These are phyloP conservation scores for Linnemannia hyalina DNA, from an alignment of 192 early-diverging fungal species.

Conservation along the genomic window DNA sequence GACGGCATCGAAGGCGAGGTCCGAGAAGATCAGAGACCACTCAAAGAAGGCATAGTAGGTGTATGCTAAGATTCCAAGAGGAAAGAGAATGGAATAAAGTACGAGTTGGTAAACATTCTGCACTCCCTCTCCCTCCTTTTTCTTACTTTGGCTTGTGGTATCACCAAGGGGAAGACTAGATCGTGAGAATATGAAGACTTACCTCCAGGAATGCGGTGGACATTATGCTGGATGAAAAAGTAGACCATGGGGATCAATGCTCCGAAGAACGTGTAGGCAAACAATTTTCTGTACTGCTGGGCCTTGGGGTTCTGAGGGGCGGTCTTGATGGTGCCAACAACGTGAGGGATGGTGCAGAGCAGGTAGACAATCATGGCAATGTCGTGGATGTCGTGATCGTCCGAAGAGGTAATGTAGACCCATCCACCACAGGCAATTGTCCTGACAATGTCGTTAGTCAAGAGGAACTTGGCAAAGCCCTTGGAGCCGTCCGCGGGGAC, in stretches of 20 bases:
- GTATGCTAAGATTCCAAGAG: slow-evolving; percentile 64
- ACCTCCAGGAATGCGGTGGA: slow-evolving; percentile 77
- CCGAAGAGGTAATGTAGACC: slow-evolving; percentile 86
- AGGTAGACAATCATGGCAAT: slow-evolving; percentile 86
- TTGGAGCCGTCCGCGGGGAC: slow-evolving; percentile 55
- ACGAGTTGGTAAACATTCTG: not conserved
- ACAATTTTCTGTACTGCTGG: slow-evolving; percentile 67
- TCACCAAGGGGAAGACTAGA: not conserved
- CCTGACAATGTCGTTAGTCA: slow-evolving; percentile 65
- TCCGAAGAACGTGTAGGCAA: slow-evolving; percentile 75
- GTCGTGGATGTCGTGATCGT: slow-evolving; percentile 85
- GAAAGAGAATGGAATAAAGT: slow-evolving; percentile 1
- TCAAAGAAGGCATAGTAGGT: slow-evolving; percentile 88
- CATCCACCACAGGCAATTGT: slow-evolving; percentile 86
- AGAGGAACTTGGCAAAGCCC: slow-evolving; percentile 55
- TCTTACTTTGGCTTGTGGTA: not conserved
- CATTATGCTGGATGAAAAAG: slow-evolving; percentile 85
- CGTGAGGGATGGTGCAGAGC: slow-evolving; percentile 82
- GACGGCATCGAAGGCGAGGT: slow-evolving; percentile 82
- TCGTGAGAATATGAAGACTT: slow-evolving; percentile 11
- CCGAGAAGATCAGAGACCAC: slow-evolving; percentile 85
- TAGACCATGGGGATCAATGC: slow-evolving; percentile 82
- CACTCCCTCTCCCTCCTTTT: not conserved
- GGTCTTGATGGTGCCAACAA: slow-evolving; percentile 71
- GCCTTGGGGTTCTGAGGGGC: slow-evolving; percentile 58